A percentile compares a stretch with the other conserved stretches of the same genome.
These are phyloP conservation scores for Hypoxylon sp. DNA, from an alignment of 2,329 filamentous ascomycete species.

Conservation along the genomic window DNA sequence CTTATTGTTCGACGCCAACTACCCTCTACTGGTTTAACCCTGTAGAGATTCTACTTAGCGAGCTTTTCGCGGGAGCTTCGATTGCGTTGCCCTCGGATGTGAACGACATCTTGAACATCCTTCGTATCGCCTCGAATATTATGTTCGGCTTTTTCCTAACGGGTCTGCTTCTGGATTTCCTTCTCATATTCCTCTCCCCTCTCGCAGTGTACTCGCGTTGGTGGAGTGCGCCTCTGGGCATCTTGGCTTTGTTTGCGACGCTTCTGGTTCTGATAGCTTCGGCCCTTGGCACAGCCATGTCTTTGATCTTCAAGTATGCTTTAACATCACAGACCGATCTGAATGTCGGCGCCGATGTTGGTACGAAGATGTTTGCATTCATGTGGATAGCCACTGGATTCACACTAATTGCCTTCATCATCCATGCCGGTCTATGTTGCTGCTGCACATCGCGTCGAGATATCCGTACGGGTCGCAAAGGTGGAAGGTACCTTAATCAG, in stretches of 20 bases:
- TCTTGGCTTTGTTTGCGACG: conserved; percentile 77
- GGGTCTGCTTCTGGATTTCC: conserved; percentile 76
- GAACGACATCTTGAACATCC: conserved; percentile 79
- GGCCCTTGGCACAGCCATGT: conserved; percentile 86
- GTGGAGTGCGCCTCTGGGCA: conserved; percentile 76
- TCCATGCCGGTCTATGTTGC: conserved; percentile 84
- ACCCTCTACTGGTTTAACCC: conserved; percentile 93
- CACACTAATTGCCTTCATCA: conserved; percentile 76
- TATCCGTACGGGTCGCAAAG: conserved; percentile 59
- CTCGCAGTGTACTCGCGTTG: conserved; percentile 68
- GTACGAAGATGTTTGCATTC: conserved; percentile 83
- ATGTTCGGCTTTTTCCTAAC: conserved; percentile 93
- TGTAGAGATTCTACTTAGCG: conserved; percentile 82
- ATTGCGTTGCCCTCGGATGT: conserved; percentile 85
- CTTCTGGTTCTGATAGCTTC: conserved; percentile 78
- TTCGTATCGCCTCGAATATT: conserved; percentile 81
- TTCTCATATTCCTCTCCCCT: conserved; percentile 78
- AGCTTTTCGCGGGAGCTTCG: conserved; percentile 85
- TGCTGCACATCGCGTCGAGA: conserved; percentile 76
- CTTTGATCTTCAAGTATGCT: conserved; percentile 83
- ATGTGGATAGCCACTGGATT: conserved; percentile 87
- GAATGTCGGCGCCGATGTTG: conserved; percentile 81
- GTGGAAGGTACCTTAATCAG: conserved; percentile 43
- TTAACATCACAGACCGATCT: conserved; percentile 79
- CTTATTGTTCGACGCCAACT: conserved; percentile 78